These are phyloP conservation scores for Erysiphe pulchra DNA, from an alignment of 2,329 filamentous ascomycete genomes.

Conservation along the genomic window DNA sequence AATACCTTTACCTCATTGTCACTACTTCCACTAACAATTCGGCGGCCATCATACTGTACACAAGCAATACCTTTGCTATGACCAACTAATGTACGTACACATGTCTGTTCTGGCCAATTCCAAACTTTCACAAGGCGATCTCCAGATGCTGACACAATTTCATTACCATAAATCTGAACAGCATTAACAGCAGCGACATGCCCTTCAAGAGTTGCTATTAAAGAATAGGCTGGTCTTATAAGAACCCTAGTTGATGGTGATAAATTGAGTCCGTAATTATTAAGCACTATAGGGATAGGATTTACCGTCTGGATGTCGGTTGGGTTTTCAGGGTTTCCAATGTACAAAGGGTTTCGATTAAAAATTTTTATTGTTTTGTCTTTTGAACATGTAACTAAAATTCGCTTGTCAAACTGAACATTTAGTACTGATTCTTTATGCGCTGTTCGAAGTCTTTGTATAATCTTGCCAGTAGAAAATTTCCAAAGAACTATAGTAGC, in stretches of 20 bases:
- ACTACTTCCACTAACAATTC: conserved; percentile 87
- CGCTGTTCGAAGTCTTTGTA: conserved; percentile 51
- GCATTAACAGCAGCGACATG: conserved; percentile 88
- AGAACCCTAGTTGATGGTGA: conserved; percentile 21
- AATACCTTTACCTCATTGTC: conserved; percentile 94
- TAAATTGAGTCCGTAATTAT: conserved; percentile 27
- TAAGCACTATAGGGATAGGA: conserved; percentile 24
- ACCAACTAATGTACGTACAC: conserved; percentile 54
- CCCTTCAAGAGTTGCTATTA: conserved; percentile 58
- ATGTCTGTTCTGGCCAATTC: conserved; percentile 61
- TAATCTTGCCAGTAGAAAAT: conserved; percentile 67
- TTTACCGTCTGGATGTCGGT: conserved; percentile 18
- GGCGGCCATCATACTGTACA: conserved; percentile 80
- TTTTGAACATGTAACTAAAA: conserved; percentile 89
- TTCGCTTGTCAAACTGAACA: conserved; percentile 71
- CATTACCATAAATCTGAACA: conserved; percentile 64
- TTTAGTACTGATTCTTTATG: conserved; percentile 85
- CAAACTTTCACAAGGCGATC: conserved; percentile 87
- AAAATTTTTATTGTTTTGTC: conserved; percentile 95
- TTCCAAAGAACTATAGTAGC: conserved; percentile 75
- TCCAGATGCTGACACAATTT: conserved; percentile 84
- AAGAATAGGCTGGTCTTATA: conserved; percentile 37
- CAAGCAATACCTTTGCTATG: conserved; percentile 93
- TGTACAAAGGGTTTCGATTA: conserved; percentile 46
- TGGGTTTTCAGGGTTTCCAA: conserved; percentile 30